phyloP scores from a whole-genome alignment of 805 yeast genomes.

The Ogataea philodendri region DNA sequence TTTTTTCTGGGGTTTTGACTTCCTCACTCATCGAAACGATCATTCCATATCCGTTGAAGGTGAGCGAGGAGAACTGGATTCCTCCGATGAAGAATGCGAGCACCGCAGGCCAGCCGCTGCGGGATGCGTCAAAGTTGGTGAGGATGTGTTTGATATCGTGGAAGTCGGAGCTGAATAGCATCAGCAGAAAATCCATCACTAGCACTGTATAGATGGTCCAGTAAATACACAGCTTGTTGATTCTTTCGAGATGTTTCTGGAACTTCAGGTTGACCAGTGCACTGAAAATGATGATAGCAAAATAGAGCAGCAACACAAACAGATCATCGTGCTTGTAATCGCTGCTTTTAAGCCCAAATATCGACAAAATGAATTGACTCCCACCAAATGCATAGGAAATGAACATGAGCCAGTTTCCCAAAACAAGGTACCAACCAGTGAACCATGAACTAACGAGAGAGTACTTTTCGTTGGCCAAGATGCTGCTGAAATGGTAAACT shows the following conservation, averaged over 20 bases:
- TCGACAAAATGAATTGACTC: constrained; percentile 66
- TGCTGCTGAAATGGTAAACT: constrained; percentile 74
- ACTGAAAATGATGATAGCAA: constrained; percentile 53
- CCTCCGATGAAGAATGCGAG: constrained; percentile 80
- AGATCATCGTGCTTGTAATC: constrained; percentile 57
- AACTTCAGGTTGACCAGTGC: constrained; percentile 63
- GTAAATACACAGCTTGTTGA: constrained; percentile 65
- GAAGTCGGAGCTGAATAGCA: constrained; percentile 56
- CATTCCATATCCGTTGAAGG: constrained; percentile 81
- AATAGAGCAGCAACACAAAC: constrained; percentile 56
- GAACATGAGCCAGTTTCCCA: constrained; percentile 79
- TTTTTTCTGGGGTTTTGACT: constrained; percentile 69
- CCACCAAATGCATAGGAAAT: constrained; percentile 74
- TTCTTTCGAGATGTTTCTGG: constrained; percentile 56
- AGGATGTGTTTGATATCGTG: constrained; percentile 59
- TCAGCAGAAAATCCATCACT: constrained; percentile 60
- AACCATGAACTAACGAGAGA: constrained; percentile 68
- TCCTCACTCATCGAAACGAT: constrained; percentile 81
- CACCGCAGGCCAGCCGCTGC: constrained; percentile 74
- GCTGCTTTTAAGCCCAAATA: constrained; percentile 59
- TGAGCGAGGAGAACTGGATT: constrained; percentile 73
- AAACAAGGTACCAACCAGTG: constrained; percentile 71
- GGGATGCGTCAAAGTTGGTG: constrained; percentile 63
- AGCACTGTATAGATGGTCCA: constrained; percentile 75
- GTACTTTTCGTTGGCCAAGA: constrained; percentile 57